Base-by-base conservation (phyloP, 768 basidiomycete species). In the Mycena vitilis region DNA sequence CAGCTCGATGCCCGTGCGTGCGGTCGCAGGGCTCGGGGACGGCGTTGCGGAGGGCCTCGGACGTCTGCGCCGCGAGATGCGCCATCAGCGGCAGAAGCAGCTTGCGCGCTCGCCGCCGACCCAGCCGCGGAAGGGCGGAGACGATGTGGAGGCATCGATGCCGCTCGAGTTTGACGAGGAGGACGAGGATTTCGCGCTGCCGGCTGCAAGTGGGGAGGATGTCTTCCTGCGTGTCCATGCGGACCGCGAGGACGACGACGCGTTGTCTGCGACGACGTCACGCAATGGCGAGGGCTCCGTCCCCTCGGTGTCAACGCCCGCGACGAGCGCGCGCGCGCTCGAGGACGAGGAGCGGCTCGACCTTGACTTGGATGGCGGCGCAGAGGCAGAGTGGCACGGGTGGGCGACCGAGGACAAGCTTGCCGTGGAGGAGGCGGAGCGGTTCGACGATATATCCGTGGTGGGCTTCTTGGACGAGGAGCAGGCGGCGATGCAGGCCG, bases 121-220 rank as follows among this genome's bases (percentile, higher is more conserved):
- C 23, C 80, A 76, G 51, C 71, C 69, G 60, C 81, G 8, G 83
- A 84, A 16, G 34, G 60, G 71, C 15, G 60, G 63, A 42, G 51
- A 71, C 60, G 52, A 71, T 75, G 25, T 73, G 72, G 77, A 78
- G 60, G 87, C 88, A 57, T 83, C 83, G 0, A 83, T 83, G 18
- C 81, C 87, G 34, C 78, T 89, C 23, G 84, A 84, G 75, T 91
- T 92, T 74, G 89, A 89, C 59, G 89, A 91, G 73, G 88, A 89
- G 65, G 91, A 91, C 62, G 90, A 91, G 62, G 89, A 89, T 55
- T 88, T 91, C 71, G 60, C 81, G 73, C 65, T 2, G 11, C 59
- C 70, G 23, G 70, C 71, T 2, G 40, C 51, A 9, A 76, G 73
- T n/a, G 72, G 61, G 8, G 70, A 66, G 10, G 75, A 69, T 25